A percentile compares a stretch with the other conserved stretches of the same genome.
phyloP scores from a whole-genome alignment of 495 filamentous ascomycete genomes.

The Xylaria longipes region DNA sequence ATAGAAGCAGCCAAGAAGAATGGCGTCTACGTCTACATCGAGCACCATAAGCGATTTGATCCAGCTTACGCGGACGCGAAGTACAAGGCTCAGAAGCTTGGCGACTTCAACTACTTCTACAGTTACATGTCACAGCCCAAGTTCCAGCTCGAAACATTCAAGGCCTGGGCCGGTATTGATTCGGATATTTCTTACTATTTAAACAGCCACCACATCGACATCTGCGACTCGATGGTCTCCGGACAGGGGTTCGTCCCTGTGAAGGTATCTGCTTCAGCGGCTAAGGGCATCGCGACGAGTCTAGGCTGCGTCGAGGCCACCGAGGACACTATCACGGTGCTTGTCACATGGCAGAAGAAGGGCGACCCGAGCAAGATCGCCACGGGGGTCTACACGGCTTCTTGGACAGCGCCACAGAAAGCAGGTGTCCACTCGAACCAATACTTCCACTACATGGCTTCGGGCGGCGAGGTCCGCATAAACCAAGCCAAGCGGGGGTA shows the following conservation, averaged over 20 bases:
- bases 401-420: constrained; percentile 91
- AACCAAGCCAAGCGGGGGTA: constrained; percentile 96
- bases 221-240: constrained; percentile 87
- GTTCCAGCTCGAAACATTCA: constrained; percentile 91
- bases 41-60: constrained; percentile 96
- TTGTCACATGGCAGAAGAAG: constrained; percentile 86
- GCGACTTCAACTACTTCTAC: constrained; percentile 98
- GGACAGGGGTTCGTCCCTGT: constrained; percentile 71
- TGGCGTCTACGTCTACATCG: constrained; percentile 89
- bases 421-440: constrained; percentile 94
- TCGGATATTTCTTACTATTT: constrained; percentile 95
- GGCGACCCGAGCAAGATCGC: constrained; percentile 69
- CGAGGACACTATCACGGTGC: constrained; percentile 90
- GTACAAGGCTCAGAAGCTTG: constrained; percentile 74
- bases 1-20: constrained; percentile 73
- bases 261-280: constrained; percentile 78
- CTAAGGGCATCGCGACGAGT: constrained; percentile 70
- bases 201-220: constrained; percentile 91
- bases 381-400: constrained; percentile 92
- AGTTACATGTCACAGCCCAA: constrained; percentile 97
- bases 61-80: constrained; percentile 87
- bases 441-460: constrained; percentile 92
- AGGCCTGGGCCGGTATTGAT: constrained; percentile 90
- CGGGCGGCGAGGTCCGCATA: constrained; percentile 82
- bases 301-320: constrained; percentile 81